Conservation (phyloP, 352 stramenopile genomes). For the Pythium rhizo-oryzae region DNA sequence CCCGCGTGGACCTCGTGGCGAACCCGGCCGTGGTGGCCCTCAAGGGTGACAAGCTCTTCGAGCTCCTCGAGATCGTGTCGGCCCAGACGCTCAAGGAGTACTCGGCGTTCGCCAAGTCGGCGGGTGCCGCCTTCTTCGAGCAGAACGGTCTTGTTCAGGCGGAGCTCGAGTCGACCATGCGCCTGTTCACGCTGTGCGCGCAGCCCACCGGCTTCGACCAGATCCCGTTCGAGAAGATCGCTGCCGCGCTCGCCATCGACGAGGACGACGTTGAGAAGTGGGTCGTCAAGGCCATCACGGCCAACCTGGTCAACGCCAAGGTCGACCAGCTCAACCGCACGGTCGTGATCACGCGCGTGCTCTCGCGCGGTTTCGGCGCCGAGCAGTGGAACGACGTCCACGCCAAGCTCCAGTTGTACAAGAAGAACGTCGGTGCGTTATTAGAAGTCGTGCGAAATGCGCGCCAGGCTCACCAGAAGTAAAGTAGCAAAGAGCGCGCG, state of each 20-base stretch:
- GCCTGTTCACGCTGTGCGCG: constrained; percentile 92
- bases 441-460: constrained; percentile 84
- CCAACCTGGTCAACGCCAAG: constrained; percentile 91
- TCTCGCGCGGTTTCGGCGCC: constrained; percentile 83
- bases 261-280: constrained; percentile 93
- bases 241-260: constrained; percentile 76
- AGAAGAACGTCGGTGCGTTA: constrained; percentile 92
- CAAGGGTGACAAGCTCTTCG: constrained; percentile 65
- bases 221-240: constrained; percentile 89
- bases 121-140: constrained; percentile 64
- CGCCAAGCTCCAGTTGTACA: constrained; percentile 90
- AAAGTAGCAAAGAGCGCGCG: constrained; percentile 20
- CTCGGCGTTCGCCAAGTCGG: constrained; percentile 69
- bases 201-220: constrained; percentile 92
- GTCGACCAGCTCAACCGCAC: constrained; percentile 94
- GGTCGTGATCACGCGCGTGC: constrained; percentile 82
- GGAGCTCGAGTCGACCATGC: constrained; percentile 85
- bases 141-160: constrained; percentile 58
- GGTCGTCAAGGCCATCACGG: constrained; percentile 94
- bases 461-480: constrained; percentile 71
- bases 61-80: constrained; percentile 93
- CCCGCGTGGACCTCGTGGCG: constrained; percentile 85
- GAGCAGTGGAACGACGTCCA: constrained; percentile 92
- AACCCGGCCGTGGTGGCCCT: constrained; percentile 83
- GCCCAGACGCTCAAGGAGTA: constrained; percentile 93